phyloP scores from a whole-genome alignment of 2,329 filamentous ascomycete species.

The Akanthomyces muscarius region DNA sequence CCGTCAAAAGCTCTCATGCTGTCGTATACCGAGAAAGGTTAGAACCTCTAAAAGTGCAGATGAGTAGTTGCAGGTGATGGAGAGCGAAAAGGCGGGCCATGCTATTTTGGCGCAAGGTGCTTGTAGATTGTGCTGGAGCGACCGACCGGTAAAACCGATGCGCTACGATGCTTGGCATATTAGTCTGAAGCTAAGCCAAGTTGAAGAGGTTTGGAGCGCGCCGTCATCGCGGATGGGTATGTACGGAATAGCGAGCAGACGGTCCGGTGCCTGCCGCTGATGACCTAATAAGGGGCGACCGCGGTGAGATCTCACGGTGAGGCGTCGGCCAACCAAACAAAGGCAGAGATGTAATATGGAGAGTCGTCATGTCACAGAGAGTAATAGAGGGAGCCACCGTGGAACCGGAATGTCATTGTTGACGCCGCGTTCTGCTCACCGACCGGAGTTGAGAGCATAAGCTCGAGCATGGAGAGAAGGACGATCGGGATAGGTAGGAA shows the following conservation, averaged over 20 bases:
- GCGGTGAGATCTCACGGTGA: background rate
- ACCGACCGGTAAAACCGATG: background rate
- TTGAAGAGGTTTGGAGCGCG: background rate
- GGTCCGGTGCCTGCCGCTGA: background rate
- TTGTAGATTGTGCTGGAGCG: constrained; percentile 1
- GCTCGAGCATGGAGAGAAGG: background rate
- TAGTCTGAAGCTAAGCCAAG: background rate
- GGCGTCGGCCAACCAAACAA: background rate
- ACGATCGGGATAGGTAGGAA: background rate
- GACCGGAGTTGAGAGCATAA: constrained; percentile 7
- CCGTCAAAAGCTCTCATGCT: background rate
- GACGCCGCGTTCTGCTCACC: background rate
- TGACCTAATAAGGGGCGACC: background rate
- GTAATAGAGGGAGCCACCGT: constrained; percentile 9
- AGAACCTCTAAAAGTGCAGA: background rate
- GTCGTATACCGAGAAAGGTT: constrained; percentile 6
- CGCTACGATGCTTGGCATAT: background rate
- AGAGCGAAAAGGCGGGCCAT: background rate
- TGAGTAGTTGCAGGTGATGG: background rate
- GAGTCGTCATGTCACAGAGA: background rate
- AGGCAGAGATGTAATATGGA: background rate
- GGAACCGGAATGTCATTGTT: background rate
- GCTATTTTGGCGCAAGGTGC: background rate
- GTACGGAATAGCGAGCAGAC: background rate
- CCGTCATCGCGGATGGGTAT: background rate